Evolutionary conservation across 1,139 yeast genomes (phyloP), one percentile per base, ranked within the genome.

Genomic region (Sugiyamaella japonica): DNA sequence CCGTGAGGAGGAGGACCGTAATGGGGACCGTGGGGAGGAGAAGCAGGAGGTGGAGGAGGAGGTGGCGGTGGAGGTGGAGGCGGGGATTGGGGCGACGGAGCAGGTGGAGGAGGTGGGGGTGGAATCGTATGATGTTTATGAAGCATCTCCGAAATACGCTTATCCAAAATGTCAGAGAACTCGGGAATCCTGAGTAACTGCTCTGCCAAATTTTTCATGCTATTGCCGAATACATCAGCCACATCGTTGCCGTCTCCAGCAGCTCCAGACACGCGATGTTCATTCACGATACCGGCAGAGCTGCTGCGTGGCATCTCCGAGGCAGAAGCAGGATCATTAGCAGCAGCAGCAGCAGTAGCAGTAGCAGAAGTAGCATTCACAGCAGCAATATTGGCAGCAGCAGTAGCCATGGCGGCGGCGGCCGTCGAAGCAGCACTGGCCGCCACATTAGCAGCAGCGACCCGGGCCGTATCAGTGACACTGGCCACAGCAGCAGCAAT

Each of bases 311-410:
- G 13, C 3, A n/a, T 8, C 10, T n/a, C 40, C 5, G 17, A 37
- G 43, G 43, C 28, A 39, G 43, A 39, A 39, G 32, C 38, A 3
- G 38, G 9, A 34, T n/a, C 38, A 34, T 4, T n/a, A 41, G 34
- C 36, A 41, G 43, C 5, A 39, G 17, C 29, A 15, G 28, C 10
- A 39, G n/a, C 17, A 40, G 44, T 3, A 25, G 32, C 31, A 40
- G 44, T 7, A 23, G 10, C 32, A 9, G 41, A 39, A 46, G 16
- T 6, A 31, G 41, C 49, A 46, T 6, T 20, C 13, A 41, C 31
- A 45, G 41, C 40, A 25, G 49, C 38, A 32, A 16, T 16, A 32
- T 13, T 17, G 29, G 28, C 34, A 46, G 34, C 23, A 45, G 49
- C 28, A 45, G 41, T 12, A 13, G 16, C 10, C 34, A 10, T 31